Evolutionary conservation across 2,329 filamentous ascomycete genomes (phyloP), one percentile per base, ranked within the genome.

Genomic region (Chaetomiaceae sp.): DNA sequence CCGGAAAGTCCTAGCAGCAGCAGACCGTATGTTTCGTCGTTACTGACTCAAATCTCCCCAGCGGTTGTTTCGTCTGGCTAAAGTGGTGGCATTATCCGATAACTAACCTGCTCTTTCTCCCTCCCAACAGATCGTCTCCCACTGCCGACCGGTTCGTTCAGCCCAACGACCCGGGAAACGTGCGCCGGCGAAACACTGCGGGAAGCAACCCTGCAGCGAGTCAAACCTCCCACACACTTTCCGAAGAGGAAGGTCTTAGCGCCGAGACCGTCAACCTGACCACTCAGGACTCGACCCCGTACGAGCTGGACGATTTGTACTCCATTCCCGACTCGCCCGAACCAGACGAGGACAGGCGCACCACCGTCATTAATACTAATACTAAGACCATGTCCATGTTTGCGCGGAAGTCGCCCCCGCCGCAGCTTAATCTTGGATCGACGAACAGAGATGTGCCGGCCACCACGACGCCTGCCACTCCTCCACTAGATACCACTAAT

Each of bases 361-460:
- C 60, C 57, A 60, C 58, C 58, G 64, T 65, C 61, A 60, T 59
- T 61, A 65, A 67, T 57, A 61, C 59, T 57, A 63, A 49, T 30
- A 29, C 38, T 10, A 50, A 46, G 45, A 52, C 64, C 60, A 71
- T 75, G 66, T 73, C 73, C 58, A 66, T 76, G 60, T 68, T 70
- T 58, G 62, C 68, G 40, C 68, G 72, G 36, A 78, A 75, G 60
- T 62, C 68, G 40, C 66, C 69, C 49, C 75, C 74, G 57, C 75
- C 72, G 49, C 74, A 78, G 54, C 69, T 79, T 34, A 72, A 67
- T 53, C 68, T 80, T 50, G 68, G 69, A 52, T 64, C 49, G 19
- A 45, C 68, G 58, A 66, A 69, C 52, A 54, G 56, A 37, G 52
- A 53, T 47, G 42, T 54, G 4, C 5, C 17, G 48, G 56, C 50